Base-by-base conservation (phyloP, 306 rosid species). In the Spatholobus suberectus region DNA sequence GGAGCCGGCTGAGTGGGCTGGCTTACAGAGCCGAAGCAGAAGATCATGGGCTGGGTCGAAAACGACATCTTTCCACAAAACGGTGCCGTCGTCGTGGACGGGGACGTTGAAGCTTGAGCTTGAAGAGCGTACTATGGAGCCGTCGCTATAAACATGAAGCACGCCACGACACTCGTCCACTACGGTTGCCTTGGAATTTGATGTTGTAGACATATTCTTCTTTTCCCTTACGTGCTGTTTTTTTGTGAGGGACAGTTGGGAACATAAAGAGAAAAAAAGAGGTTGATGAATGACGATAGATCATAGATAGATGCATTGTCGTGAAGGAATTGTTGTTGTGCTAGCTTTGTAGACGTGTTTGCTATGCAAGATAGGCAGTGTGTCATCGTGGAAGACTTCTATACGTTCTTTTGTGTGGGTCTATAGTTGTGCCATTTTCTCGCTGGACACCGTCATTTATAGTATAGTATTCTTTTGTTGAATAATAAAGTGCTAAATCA, bases 101-200 rank as follows among this genome's bases (percentile, higher is more conserved):
- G 91, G 90, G 47, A 88, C 89, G 15, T 84, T 77, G 70, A 94
- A 93, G 47, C 89, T 83, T 20, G 97, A 90, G 8, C 68, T 34
- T 3, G 88, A n/a, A 11, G 94, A 85, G 46, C 98, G 92, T 37
- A 86, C 73, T 13, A 91, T 79, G 69, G 97, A 86, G 44, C 97
- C 97, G 24, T 94, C 97, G 81, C 89, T 94, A 68, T 90, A 93
- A 1, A 93, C 95, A 4, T 89, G 97, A 75, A 94, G 97, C 24
- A 89, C 94, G 1, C 95, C 98, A 3, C 97, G 91, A 54, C 96
- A 92, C 2, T 94, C 91, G 12, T 93, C 94, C 1, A 91, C 90
- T 65, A 88, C 78, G 3, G 91, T 76, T 24, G 82, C 29, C 7
- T 29, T 5, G 17, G 69, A 54, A 55, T 65, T 57, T 3, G 49